Evolutionary conservation across 2,329 filamentous ascomycete species (phyloP).

Genomic region (Botrytis squamosa): DNA sequence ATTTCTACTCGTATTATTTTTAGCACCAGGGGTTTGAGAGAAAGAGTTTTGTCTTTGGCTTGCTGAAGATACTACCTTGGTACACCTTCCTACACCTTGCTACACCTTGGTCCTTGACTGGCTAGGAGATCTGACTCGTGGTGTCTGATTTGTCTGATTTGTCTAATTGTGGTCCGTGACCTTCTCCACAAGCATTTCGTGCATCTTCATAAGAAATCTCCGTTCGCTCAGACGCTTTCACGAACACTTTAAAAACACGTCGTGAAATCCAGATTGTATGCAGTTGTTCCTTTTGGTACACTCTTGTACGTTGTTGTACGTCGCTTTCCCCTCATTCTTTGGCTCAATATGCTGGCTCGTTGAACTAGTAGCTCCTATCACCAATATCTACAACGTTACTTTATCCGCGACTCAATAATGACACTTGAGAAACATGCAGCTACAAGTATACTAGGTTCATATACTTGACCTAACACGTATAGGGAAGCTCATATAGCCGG

Average conservation of each 20-base stretch:
- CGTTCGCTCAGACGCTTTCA: background rate
- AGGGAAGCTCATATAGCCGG: slow-evolving; percentile 19
- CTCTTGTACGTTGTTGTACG: background rate
- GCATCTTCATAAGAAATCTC: slow-evolving; percentile 12
- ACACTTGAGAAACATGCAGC: slow-evolving; percentile 11
- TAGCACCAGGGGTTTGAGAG: background rate
- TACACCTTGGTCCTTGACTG: background rate
- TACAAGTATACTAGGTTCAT: background rate
- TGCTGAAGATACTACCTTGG: background rate
- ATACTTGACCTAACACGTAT: slow-evolving; percentile 16
- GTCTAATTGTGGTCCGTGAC: background rate
- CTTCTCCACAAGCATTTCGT: slow-evolving; percentile 4
- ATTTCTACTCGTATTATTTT: background rate
- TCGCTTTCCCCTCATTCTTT: background rate
- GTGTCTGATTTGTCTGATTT: background rate
- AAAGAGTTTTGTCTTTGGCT: background rate
- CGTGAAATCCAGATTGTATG: background rate
- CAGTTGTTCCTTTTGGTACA: background rate
- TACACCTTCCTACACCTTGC: background rate
- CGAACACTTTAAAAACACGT: background rate
- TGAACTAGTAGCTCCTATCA: background rate
- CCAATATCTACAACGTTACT: slow-evolving; percentile 19
- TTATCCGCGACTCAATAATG: background rate
- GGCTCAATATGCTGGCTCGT: background rate
- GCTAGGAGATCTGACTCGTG: background rate